Evolutionary conservation across 805 yeast genomes (phyloP).

Genomic region (Wickerhamomyces canadensis): DNA sequence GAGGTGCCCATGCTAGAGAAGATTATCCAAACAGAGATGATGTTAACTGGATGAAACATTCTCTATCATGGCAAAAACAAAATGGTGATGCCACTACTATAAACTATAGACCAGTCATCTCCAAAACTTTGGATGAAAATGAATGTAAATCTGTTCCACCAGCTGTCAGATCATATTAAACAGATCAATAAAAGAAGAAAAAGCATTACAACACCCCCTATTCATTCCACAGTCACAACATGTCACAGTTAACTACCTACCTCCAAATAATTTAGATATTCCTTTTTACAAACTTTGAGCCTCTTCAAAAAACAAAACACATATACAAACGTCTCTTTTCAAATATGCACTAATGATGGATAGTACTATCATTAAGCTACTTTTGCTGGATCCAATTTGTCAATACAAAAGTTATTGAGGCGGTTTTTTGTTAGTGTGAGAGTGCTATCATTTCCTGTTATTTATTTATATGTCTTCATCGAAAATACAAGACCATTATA

Average conservation of each 20-base stretch:
- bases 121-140: slow-evolving; percentile 56
- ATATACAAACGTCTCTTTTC: no score
- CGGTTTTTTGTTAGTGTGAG: no score
- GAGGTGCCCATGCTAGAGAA: slow-evolving; percentile 98
- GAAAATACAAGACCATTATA: background rate
- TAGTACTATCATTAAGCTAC: no score
- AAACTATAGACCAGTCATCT: slow-evolving; percentile 1
- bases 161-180: slow-evolving; percentile 86
- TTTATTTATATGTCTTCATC: no score
- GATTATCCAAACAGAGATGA: slow-evolving; percentile 96
- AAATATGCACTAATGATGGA: no score
- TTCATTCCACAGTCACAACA: background rate
- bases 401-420: no score
- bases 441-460: background rate
- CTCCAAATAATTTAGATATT: background rate
- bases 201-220: background rate
- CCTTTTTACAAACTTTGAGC: background rate
- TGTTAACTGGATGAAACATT: slow-evolving; percentile 95
- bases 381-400: no score
- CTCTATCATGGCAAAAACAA: slow-evolving; percentile 82
- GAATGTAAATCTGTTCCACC: slow-evolving; percentile 98
- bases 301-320: no score
- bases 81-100: slow-evolving; percentile 65
- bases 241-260: no score
- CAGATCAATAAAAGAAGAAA: no score